These are phyloP conservation scores for Eucalyptus viminalis DNA, from an alignment of 345 rosid species.

Conservation along the genomic window DNA sequence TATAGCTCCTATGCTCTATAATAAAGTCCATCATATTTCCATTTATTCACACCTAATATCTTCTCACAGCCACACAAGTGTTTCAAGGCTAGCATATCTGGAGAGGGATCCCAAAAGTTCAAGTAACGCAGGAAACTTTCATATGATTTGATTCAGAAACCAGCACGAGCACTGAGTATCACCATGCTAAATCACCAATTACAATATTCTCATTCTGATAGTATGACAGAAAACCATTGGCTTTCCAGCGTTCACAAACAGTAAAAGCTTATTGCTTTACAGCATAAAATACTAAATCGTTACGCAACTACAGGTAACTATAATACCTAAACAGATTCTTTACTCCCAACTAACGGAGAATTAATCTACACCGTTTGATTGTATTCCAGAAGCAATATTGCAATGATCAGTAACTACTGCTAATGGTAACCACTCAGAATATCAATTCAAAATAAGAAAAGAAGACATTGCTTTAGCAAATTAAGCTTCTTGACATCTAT, in stretches of 20 bases:
- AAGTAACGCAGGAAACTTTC: not conserved
- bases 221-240: not conserved
- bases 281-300: not conserved
- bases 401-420: not conserved
- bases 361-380: not conserved
- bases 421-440: not conserved
- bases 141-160: not conserved
- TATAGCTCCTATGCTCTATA: not conserved
- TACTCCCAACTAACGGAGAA: not conserved
- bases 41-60: not conserved
- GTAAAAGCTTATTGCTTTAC: not conserved
- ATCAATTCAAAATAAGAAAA: not conserved
- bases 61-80: not conserved
- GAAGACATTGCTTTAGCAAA: not conserved
- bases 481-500: not conserved
- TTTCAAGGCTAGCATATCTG: not conserved
- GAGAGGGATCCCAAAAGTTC: not conserved
- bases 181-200: not conserved
- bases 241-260: not conserved
- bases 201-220: not conserved
- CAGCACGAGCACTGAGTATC: not conserved
- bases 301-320: not conserved
- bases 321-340: not conserved
- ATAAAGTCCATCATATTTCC: not conserved
- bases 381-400: not conserved